A percentile compares a stretch with the other conserved stretches of the same genome.
These are phyloP conservation scores for Myxozyma neotropica DNA, from an alignment of 805 yeast species.

Conservation along the genomic window DNA sequence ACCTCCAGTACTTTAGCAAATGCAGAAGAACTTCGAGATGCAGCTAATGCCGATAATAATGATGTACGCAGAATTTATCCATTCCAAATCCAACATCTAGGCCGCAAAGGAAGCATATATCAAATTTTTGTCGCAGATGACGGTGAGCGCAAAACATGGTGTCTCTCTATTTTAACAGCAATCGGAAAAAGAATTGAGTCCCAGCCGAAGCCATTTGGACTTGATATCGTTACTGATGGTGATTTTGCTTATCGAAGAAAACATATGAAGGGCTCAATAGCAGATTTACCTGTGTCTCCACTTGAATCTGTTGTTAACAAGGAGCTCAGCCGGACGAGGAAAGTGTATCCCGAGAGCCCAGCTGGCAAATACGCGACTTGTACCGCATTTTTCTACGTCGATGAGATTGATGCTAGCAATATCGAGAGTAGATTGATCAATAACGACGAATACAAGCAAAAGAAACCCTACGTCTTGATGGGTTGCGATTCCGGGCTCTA, in stretches of 20 bases:
- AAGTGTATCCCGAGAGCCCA: neutral
- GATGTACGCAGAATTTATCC: slow-evolving; percentile 38
- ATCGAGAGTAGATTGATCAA: neutral
- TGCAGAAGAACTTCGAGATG: neutral
- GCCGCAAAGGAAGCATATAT: slow-evolving; percentile 40
- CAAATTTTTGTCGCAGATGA: slow-evolving; percentile 40
- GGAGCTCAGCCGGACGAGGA: neutral
- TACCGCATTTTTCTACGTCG: slow-evolving; percentile 50
- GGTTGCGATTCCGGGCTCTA: slow-evolving; percentile 70
- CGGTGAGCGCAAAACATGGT: slow-evolving; percentile 62
- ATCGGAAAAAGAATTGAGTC: slow-evolving; percentile 42
- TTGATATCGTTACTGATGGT: slow-evolving; percentile 57
- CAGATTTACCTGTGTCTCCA: neutral
- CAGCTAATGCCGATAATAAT: neutral
- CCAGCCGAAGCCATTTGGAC: slow-evolving; percentile 57
- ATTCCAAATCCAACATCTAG: slow-evolving; percentile 43
- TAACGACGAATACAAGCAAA: neutral
- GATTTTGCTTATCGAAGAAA: slow-evolving; percentile 60
- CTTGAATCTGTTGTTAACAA: neutral
- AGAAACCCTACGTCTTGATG: slow-evolving; percentile 45
- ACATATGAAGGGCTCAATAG: neutral
- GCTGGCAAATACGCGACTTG: slow-evolving; percentile 37
- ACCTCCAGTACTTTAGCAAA: neutral
- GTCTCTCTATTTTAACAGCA: slow-evolving; percentile 53
- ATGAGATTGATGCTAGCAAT: slow-evolving; percentile 46